Evolutionary conservation across 192 early-diverging fungal species (phyloP).

Genomic region (Linderina pennispora): DNA sequence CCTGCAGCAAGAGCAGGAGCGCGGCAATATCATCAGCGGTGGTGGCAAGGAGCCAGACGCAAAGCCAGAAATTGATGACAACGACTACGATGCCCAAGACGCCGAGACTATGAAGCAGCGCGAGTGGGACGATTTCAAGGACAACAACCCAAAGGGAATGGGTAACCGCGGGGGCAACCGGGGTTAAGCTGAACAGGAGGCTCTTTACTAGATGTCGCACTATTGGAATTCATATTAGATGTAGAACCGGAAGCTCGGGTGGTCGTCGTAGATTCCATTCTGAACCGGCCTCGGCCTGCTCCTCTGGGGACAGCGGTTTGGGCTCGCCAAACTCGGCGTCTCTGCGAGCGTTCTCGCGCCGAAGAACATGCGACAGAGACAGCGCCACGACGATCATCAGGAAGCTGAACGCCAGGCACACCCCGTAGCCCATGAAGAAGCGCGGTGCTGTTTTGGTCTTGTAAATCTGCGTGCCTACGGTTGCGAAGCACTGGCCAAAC

Average conservation of each 20-base stretch:
- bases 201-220: neutral
- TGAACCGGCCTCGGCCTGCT: conserved; percentile 30
- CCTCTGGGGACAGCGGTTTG: conserved; percentile 18
- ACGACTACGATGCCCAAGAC: conserved; percentile 75
- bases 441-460: conserved; percentile 52
- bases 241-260: conserved; percentile 40
- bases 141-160: conserved; percentile 65
- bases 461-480: conserved; percentile 70
- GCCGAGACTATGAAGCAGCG: conserved; percentile 79
- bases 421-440: conserved; percentile 48
- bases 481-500: conserved; percentile 68
- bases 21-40: conserved; percentile 83
- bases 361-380: conserved; percentile 46
- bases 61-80: conserved; percentile 62
- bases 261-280: conserved; percentile 32
- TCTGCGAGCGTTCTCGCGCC: conserved; percentile 51
- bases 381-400: conserved; percentile 46
- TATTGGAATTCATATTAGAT: conserved; percentile 8
- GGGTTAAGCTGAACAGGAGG: conserved; percentile 9
- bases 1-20: conserved; percentile 73
- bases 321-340: conserved; percentile 17
- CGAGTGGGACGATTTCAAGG: conserved; percentile 90
- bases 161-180: conserved; percentile 54
- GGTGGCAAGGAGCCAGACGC: conserved; percentile 73
- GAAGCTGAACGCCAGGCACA: conserved; percentile 48